Percentiles rank a stretch among this genome's conserved stretches.
Evolutionary conservation across 768 basidiomycete genomes (phyloP).

Genomic region (Flagelloscypha sp.): DNA sequence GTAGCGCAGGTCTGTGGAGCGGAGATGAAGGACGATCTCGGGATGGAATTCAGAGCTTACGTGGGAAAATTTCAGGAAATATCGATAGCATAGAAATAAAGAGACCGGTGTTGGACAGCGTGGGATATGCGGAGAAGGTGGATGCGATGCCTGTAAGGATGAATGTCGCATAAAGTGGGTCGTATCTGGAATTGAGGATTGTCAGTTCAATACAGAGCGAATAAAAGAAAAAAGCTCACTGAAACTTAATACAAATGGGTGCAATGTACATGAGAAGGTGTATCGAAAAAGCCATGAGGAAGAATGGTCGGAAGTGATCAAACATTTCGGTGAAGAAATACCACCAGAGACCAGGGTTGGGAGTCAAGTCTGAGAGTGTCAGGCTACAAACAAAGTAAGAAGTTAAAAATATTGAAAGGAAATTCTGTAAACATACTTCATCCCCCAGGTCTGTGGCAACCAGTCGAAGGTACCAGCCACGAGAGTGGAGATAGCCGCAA

Average conservation of each 20-base stretch:
- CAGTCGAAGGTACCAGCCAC: conserved; percentile 58
- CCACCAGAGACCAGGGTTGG: conserved; percentile 95
- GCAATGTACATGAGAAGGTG: conserved; percentile 77
- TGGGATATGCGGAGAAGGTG: conserved; percentile 88
- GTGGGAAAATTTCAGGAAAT: conserved; percentile 77
- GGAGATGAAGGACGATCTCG: conserved; percentile 1
- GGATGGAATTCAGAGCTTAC: conserved; percentile 38
- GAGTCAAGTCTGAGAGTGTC: conserved; percentile 80
- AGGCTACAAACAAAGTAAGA: conserved; percentile 38
- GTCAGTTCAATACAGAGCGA: conserved; percentile 1
- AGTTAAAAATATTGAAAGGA: conserved; percentile 1
- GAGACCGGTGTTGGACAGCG: conserved; percentile 80
- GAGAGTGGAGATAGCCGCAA: conserved; percentile 45
- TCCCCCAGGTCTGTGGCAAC: conserved; percentile 78
- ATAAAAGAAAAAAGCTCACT: conserved; percentile 35
- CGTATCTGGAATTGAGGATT: conserved; percentile 47
- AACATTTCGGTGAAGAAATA: conserved; percentile 99
- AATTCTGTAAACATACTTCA: conserved; percentile 46
- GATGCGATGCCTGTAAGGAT: conserved; percentile 69
- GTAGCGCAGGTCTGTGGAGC: conserved; percentile 61
- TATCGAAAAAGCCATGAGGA: conserved; percentile 90
- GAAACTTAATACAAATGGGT: conserved; percentile 84
- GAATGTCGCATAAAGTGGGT: conserved; percentile 74
- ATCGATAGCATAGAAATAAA: conserved; percentile 74
- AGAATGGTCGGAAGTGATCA: conserved; percentile 93